Evolutionary conservation across 2,329 filamentous ascomycete genomes (phyloP).

Genomic region (Cytospora paraplurivora): DNA sequence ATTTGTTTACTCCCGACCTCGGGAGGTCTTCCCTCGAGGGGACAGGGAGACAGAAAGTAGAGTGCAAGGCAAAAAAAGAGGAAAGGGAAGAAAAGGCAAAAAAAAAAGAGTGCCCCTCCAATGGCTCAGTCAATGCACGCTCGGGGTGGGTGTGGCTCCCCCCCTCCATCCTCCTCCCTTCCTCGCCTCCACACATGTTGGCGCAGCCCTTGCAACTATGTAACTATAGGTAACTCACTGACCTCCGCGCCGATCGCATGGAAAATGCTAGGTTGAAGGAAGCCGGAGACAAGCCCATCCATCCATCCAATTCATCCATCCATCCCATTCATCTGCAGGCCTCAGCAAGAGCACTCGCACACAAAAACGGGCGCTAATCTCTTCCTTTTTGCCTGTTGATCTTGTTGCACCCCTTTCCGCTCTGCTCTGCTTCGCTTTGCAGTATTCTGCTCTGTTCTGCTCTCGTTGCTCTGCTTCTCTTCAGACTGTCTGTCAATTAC

Average conservation of each 20-base stretch:
- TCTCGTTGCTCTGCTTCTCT: background rate
- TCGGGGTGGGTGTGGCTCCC: background rate
- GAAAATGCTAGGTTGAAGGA: conserved; percentile 1
- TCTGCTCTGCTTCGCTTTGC: background rate
- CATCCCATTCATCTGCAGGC: background rate
- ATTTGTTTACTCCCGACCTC: too few relatives aligned
- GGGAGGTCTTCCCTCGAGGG: too few relatives aligned
- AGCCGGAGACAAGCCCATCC: background rate
- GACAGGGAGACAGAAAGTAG: too few relatives aligned
- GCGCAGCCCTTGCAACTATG: conserved; percentile 5
- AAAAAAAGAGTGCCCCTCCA: background rate
- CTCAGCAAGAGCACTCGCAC: background rate
- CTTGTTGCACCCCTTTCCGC: conserved; percentile 15
- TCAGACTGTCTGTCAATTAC: background rate
- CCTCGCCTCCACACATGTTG: conserved; percentile 16
- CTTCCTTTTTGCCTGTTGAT: conserved; percentile 12
- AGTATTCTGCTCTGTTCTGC: conserved; percentile 6
- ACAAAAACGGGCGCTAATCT: conserved; percentile 23
- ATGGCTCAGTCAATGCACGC: background rate
- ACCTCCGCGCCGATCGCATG: conserved; percentile 14
- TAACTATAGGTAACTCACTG: conserved; percentile 10
- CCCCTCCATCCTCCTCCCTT: background rate
- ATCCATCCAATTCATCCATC: background rate
- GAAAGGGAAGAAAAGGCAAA: too few relatives aligned
- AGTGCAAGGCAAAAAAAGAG: too few relatives aligned